Evolutionary conservation across 2,329 filamentous ascomycete genomes (phyloP), one percentile per base, ranked within the genome.

Genomic region (Penicillium sp.): DNA sequence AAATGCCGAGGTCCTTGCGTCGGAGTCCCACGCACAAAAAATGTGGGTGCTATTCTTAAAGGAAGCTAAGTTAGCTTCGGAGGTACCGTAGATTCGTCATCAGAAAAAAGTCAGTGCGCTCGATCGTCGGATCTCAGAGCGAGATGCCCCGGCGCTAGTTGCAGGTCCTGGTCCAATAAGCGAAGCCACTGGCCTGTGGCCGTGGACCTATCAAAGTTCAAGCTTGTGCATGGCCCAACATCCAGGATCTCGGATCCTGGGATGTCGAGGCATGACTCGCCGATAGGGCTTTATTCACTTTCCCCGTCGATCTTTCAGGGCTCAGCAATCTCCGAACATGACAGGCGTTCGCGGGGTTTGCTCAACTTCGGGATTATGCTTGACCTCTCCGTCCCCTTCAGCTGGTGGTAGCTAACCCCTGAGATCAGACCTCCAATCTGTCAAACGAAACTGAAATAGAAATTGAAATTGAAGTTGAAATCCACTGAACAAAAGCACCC

Each of bases 211-310:
- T 59, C 56, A 61, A 59, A 44, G 23, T 40, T 57, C 33, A 37
- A 49, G 49, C 43, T 53, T 54, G 43, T 51, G 51, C 58, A 50
- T 47, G 59, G 54, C 58, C 58, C 59, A 60, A 52, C 43, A 60
- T 37, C 54, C 56, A 51, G 59, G 59, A 50, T 54, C 56, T 56
- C 54, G 59, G 59, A 50, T 54, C 56, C 58, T 55, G 59, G 59
- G 44, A 47, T 45, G 32, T 28, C 35, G 40, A 48, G 42, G 39
- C 7, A 47, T 59, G 47, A 56, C 56, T 57, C 52, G 57, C 57
- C 38, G 49, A 57, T 53, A 55, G 45, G 39, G 46, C 46, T 46
- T 50, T 42, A 28, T 18, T 41, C 23, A 23, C 7, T 28, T 12
- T 31, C 42, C 20, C 31, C 31, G 52, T 46, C 33, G 45, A 52